Conservation (phyloP, 2,329 filamentous ascomycete species). For the Penicillium sp. region DNA sequence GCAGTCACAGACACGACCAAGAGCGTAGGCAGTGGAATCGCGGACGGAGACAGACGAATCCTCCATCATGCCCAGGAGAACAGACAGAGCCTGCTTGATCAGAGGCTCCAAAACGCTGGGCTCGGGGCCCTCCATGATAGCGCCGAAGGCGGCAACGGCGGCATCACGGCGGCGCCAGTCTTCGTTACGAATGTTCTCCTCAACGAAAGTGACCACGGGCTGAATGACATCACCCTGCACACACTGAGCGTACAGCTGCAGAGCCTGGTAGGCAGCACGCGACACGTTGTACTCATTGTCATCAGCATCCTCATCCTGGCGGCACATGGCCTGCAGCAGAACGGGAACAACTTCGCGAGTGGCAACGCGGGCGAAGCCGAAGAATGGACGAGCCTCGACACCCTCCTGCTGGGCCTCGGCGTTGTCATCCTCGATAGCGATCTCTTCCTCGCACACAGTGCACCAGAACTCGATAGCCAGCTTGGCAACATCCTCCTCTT, state of each 20-base stretch:
- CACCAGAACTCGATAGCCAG: conserved; percentile 99
- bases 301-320: conserved; percentile 94
- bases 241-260: conserved; percentile 92
- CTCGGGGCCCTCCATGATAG: conserved; percentile 98
- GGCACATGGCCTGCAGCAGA: conserved; percentile 80
- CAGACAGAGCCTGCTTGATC: conserved; percentile 89
- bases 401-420: conserved; percentile 68
- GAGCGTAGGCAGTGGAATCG: conserved; percentile 92
- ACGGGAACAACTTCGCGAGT: conserved; percentile 93
- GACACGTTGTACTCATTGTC: conserved; percentile 98
- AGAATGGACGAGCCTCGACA: conserved; percentile 83
- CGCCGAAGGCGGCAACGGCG: conserved; percentile 93
- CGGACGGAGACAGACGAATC: conserved; percentile 86
- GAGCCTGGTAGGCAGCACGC: conserved; percentile 90
- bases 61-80: conserved; percentile 89
- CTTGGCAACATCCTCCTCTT: conserved; percentile 97
- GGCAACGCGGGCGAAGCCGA: conserved; percentile 92
- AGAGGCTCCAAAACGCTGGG: conserved; percentile 88
- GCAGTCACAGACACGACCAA: conserved; percentile 92
- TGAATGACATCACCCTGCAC: conserved; percentile 80
- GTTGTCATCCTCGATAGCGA: conserved; percentile 97
- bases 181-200: conserved; percentile 81
- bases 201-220: conserved; percentile 86
- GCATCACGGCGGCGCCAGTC: conserved; percentile 96
- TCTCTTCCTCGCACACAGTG: conserved; percentile 99